Evolutionary conservation across 2,329 filamentous ascomycete species (phyloP), one percentile per base, ranked within the genome.

Genomic region (Colletotrichum euphorbiae): DNA sequence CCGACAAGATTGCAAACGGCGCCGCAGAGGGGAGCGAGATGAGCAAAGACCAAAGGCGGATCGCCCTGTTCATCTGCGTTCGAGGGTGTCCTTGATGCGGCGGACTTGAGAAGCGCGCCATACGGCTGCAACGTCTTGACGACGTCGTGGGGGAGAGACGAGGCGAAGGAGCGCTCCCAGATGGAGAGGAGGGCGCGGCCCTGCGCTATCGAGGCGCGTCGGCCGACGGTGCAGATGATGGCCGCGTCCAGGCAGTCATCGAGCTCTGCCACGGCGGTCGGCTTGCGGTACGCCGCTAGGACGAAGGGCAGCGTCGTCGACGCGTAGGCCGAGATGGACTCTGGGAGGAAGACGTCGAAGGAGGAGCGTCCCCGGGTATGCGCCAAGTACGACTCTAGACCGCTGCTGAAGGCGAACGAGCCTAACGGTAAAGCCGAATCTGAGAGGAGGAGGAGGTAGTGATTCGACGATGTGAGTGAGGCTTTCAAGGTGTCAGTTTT

Each of bases 391-490:
- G 92, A 95, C 80, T 96, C 93, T 15, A 96, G 86, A 3, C 92
- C 92, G 72, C 89, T 91, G 82, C 90, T 93, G 82, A 95, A 96
- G 74, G 93, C 93, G 80, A 96, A 96, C n/a, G 92, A 93, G 65
- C 93, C 93, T 0, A 96, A 84, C 1, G 93, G 93, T 2, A 96
- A 87, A 13, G 92, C 91, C 1, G 93, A 94, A 82, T 96, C 93
- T 54, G 93, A 89, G 55, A 95, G 89, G 3, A 96, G 84, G 36
- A 95, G 87, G 42, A 94, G 87, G 71, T 91, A 90, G 78, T 95
- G 93, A 31, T 85, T 76, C 24, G 48, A 28, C 3, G 24, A 42
- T 3, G 56, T 43, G 60, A 61, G 52, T 65, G 71, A 62, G 9
- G 46, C 46, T 51, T 46, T 50, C 8, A 1, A 11, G 7, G 1